phyloP scores from a whole-genome alignment of 176 grass and related monocot genomes.

The Rhynchospora tenuis region DNA sequence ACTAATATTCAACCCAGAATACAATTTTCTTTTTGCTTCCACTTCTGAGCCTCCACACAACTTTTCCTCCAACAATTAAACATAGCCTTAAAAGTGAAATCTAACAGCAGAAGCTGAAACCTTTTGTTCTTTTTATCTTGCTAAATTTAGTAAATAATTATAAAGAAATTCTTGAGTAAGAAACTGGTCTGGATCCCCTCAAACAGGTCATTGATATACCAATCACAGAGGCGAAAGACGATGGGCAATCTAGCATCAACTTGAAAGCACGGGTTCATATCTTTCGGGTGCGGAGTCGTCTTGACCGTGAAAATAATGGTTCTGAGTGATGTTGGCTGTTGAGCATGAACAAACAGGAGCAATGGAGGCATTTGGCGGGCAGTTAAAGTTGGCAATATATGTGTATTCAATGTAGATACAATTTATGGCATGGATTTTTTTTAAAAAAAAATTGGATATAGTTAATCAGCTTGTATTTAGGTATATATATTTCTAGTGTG shows the following conservation, averaged over 20 bases:
- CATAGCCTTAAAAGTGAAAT: background rate
- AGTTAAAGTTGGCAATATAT: background rate
- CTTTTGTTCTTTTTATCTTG: background rate
- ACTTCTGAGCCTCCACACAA: background rate
- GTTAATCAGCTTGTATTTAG: too few relatives aligned
- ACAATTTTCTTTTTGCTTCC: background rate
- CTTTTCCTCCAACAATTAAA: background rate
- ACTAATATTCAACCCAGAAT: background rate
- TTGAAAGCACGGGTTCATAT: background rate
- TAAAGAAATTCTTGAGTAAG: background rate
- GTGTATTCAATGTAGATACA: background rate
- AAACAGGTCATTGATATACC: constrained; percentile 11
- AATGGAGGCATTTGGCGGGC: background rate
- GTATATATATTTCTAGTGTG: too few relatives aligned
- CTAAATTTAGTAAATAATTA: background rate
- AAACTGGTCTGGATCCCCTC: background rate
- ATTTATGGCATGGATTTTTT: background rate
- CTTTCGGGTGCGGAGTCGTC: background rate
- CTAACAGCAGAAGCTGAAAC: background rate
- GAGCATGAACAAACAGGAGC: background rate
- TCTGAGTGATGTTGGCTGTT: background rate
- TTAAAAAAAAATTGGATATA: background rate
- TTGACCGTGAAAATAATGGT: background rate
- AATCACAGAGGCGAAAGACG: background rate
- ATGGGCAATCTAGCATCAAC: background rate